These are phyloP conservation scores for Tricholoma sp. DNA, from an alignment of 768 basidiomycete genomes.

Conservation along the genomic window DNA sequence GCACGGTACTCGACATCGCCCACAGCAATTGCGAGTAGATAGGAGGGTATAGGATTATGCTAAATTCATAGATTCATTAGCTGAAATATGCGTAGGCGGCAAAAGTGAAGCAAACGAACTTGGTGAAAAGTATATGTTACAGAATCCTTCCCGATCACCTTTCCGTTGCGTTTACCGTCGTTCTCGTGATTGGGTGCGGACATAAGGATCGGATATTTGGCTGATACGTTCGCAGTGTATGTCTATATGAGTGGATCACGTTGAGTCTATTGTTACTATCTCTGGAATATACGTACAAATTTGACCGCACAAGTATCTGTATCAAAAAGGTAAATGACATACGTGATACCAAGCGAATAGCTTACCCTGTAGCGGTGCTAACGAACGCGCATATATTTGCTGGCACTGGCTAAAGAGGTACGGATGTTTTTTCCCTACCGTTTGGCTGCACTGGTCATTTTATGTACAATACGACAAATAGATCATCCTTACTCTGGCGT, in stretches of 20 bases:
- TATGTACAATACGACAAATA: neutral
- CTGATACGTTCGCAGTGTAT: neutral
- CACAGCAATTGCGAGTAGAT: neutral
- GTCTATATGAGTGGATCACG: neutral
- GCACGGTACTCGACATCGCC: neutral
- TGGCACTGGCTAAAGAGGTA: neutral
- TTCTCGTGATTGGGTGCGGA: neutral
- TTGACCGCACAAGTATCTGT: neutral
- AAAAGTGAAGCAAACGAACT: neutral
- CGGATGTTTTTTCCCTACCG: neutral
- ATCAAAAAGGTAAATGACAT: neutral
- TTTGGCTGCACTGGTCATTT: neutral
- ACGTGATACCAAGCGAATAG: neutral
- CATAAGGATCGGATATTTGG: neutral
- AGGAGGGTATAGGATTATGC: neutral
- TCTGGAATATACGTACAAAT: neutral
- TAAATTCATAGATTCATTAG: neutral
- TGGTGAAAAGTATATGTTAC: neutral
- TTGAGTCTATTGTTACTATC: neutral
- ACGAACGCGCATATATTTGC: neutral
- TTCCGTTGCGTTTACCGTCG: neutral
- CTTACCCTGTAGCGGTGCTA: neutral
- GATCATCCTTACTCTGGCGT: neutral
- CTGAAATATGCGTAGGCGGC: neutral
- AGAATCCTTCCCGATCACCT: neutral